phyloP scores from a whole-genome alignment of 139 green algal species.

The Chlamydomonas sp. region DNA sequence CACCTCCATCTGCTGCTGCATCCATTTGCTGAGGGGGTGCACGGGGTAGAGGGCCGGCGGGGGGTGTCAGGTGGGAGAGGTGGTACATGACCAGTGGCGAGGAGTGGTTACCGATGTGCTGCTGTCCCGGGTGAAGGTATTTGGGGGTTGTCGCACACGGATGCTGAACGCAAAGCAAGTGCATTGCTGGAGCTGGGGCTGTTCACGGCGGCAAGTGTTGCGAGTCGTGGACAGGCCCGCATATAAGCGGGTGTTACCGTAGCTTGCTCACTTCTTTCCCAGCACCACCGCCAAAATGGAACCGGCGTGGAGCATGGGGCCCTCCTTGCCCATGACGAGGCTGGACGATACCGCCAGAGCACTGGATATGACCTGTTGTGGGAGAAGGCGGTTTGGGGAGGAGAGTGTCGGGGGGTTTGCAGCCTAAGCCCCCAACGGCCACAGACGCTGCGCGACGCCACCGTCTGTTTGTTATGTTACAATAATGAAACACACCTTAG shows the following conservation, averaged over 20 bases:
- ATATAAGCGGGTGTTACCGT: no score
- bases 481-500: constrained; percentile 46
- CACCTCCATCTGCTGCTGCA: constrained; percentile 66
- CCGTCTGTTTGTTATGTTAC: not conserved
- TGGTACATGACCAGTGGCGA: not conserved
- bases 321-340: constrained; percentile 70
- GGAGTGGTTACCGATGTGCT: not conserved
- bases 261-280: constrained; percentile 47
- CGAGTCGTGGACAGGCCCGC: no score
- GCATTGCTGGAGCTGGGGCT: no score
- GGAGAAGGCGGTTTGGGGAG: no score
- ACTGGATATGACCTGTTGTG: constrained; percentile 59
- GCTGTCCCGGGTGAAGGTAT: not conserved
- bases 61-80: not conserved
- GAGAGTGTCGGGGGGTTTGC: not conserved
- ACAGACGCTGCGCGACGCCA: not conserved
- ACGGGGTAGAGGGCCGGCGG: not conserved
- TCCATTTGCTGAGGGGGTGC: constrained; percentile 56
- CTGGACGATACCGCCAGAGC: constrained; percentile 63
- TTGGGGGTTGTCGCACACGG: no score
- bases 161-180: no score
- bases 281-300: constrained; percentile 70
- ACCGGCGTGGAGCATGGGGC: constrained; percentile 67
- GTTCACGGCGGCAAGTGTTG: no score
- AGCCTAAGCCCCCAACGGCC: not conserved